Percentiles rank a stretch among this genome's conserved stretches.
phyloP scores from a whole-genome alignment of 768 basidiomycete genomes.

The Hortiboletus campestris region DNA sequence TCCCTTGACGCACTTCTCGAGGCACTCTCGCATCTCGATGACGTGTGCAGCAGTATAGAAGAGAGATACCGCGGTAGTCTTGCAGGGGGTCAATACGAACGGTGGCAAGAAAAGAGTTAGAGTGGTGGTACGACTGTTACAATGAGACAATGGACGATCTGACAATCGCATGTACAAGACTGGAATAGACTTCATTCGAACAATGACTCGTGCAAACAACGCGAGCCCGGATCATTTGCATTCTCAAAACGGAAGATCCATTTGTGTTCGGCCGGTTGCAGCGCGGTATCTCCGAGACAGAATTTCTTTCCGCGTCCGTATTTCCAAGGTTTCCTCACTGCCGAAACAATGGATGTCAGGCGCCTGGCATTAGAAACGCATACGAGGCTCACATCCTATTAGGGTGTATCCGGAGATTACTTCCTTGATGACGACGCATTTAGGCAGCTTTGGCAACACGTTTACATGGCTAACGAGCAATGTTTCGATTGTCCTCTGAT shows the following conservation, averaged over 20 bases:
- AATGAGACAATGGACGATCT: conserved; percentile 3
- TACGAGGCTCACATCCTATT: conserved; percentile 14
- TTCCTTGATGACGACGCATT: conserved; percentile 12
- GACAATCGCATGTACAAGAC: background rate
- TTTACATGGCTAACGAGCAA: conserved; percentile 21
- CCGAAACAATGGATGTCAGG: conserved; percentile 5
- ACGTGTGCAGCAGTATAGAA: conserved; percentile 69
- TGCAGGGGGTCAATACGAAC: conserved; percentile 50
- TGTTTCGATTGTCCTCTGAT: conserved; percentile 26
- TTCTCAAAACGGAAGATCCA: conserved; percentile 26
- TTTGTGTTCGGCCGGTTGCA: conserved; percentile 26
- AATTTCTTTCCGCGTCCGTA: conserved; percentile 30
- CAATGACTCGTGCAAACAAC: background rate
- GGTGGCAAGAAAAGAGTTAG: conserved; percentile 69
- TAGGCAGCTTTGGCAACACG: conserved; percentile 12
- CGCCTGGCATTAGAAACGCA: background rate
- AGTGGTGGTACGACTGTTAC: background rate
- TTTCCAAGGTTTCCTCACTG: conserved; percentile 27
- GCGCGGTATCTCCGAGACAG: conserved; percentile 14
- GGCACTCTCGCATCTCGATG: conserved; percentile 76
- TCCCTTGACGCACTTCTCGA: conserved; percentile 76
- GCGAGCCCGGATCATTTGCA: background rate
- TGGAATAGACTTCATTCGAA: conserved; percentile 1
- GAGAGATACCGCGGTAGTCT: conserved; percentile 65
- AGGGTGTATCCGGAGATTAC: conserved; percentile 17